Evolutionary conservation across 75 land plant genomes (phyloP).

Genomic region (Picea glauca): DNA sequence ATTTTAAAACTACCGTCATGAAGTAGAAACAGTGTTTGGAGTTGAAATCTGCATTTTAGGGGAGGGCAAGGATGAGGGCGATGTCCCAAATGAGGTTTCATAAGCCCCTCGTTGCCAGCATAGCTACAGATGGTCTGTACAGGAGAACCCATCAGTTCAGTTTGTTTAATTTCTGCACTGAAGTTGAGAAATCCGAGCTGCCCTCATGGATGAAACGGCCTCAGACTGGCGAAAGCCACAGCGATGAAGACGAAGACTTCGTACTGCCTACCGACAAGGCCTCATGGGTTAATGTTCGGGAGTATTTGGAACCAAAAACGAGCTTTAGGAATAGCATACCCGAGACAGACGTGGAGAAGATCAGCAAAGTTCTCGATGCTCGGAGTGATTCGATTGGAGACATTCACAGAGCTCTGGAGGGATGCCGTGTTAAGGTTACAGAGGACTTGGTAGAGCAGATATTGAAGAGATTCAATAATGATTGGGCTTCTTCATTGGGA

Average conservation of each 20-base stretch:
- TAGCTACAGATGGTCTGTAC: background rate
- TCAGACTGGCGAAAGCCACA: background rate
- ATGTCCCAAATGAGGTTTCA: background rate
- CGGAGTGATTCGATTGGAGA: constrained; percentile 13
- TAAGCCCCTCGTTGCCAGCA: background rate
- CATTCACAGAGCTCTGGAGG: constrained; percentile 15
- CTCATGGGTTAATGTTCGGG: background rate
- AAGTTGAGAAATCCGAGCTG: background rate
- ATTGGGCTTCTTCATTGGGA: constrained; percentile 57
- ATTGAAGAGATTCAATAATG: constrained; percentile 45
- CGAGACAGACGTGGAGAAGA: constrained; percentile 14
- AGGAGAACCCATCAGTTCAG: background rate
- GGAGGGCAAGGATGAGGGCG: background rate
- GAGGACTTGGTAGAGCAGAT: constrained; percentile 26
- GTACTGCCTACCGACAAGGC: background rate
- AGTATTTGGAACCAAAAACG: background rate
- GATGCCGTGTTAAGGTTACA: constrained; percentile 20
- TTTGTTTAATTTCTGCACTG: background rate
- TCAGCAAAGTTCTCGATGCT: constrained; percentile 18
- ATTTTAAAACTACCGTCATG: too few species aligned
- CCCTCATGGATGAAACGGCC: background rate
- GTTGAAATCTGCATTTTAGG: background rate
- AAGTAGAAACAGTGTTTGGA: too few species aligned
- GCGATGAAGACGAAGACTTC: background rate
- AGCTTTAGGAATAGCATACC: background rate